Base-by-base conservation (phyloP, 1,284 basidiomycete species). In the Sanguinoderma infundibulare region DNA sequence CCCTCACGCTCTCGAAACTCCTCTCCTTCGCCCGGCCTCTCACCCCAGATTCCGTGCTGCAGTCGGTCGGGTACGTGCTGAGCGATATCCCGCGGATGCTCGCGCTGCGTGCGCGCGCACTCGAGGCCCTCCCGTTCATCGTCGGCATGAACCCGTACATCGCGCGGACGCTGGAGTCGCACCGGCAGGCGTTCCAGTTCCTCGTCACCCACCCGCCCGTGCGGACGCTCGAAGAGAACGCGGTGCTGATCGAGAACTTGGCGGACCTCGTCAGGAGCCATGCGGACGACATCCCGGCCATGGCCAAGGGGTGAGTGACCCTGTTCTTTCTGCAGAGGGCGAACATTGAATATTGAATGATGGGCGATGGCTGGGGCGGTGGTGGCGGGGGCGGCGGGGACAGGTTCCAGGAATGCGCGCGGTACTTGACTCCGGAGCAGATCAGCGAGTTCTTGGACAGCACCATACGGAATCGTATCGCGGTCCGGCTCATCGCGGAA, bases 81-180 rank as follows among this genome's bases (percentile, higher is more conserved):
- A 80, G 84, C 7, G 91, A 94, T 72, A 86, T 94, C 24, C 92
- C 91, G 20, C 81, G 87, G 32, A 80, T 91, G 53, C 81, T 94
- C 38, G 90, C 89, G 1, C 85, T 83, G 64, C 86, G 91, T 22
- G 87, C 91, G 36, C 83, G 83, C 39, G 86, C 86, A 26, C 78
- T 94, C 54, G 90, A 93, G 71, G 77, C 80, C 2, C 80, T 94
- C 17, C 91, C 91, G 1, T 94, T 90, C 75, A 95, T 97, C 54
- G 94, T 96, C 39, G 94, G 92, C 17, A 93, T 91, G 62, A 96
- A 97, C 72, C 95, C 95, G 5, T 94, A 92, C 75, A 86, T 97
- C 34, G 84, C 90, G 8, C 86, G 84, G 59, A 89, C 89, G 7
- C 82, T 95, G 58, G 79, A 89, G 59, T 82, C 90, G 12, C 93